Evolutionary conservation across 2,329 filamentous ascomycete species (phyloP).

Genomic region (Truncatella angustata): DNA sequence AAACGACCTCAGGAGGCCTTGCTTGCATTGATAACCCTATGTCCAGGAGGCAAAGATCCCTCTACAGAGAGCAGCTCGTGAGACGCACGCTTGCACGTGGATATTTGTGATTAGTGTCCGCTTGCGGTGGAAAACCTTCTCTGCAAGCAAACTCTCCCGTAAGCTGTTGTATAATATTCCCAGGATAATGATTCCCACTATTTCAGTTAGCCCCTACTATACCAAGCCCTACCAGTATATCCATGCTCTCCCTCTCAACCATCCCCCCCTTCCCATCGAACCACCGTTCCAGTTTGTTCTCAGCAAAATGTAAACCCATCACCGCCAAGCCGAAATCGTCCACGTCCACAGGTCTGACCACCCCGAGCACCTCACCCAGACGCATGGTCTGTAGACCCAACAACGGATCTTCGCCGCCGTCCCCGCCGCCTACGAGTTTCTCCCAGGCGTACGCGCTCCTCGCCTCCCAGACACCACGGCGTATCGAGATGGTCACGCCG

Average conservation of each 20-base stretch:
- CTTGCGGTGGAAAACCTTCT: too few relatives aligned
- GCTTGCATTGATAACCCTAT: too few relatives aligned
- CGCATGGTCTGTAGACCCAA: not conserved
- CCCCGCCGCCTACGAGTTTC: not conserved
- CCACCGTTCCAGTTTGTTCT: not conserved
- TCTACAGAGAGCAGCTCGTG: too few relatives aligned
- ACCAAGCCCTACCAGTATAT: not conserved
- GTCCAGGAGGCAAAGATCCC: too few relatives aligned
- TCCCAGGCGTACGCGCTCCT: constrained; percentile 22
- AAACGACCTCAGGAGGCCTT: too few relatives aligned
- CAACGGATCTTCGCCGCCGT: not conserved
- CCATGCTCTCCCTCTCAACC: not conserved
- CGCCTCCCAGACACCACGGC: constrained; percentile 26
- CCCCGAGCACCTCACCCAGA: not conserved
- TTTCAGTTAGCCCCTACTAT: too few relatives aligned
- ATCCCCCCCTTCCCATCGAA: not conserved
- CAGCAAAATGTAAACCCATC: not conserved
- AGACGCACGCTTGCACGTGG: too few relatives aligned
- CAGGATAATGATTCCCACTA: too few relatives aligned
- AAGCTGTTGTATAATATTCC: too few relatives aligned
- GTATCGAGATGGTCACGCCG: constrained; percentile 23
- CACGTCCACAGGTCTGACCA: not conserved
- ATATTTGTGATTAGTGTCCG: too few relatives aligned
- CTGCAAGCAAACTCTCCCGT: too few relatives aligned
- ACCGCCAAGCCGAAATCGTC: not conserved